Percentiles rank a stretch among this genome's conserved stretches.
Conservation (phyloP, 2,329 filamentous ascomycete species). For the Cordyceps tenuipes region DNA sequence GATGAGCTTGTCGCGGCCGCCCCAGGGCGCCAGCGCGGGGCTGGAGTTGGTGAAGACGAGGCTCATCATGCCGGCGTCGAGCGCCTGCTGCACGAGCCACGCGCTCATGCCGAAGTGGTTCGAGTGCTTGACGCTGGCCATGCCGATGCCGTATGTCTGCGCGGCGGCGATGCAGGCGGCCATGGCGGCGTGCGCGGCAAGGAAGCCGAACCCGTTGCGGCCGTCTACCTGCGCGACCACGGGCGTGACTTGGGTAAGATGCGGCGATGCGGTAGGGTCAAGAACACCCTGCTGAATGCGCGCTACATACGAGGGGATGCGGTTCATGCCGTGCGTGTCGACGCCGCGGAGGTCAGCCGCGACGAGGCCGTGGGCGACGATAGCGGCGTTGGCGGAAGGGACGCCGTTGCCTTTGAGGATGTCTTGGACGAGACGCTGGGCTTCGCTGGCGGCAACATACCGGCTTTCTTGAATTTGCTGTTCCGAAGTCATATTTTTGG, state of each 20-base stretch:
- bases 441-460: conserved; percentile 32
- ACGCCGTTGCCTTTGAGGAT: conserved; percentile 56
- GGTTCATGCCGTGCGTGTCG: conserved; percentile 69
- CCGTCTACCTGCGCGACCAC: conserved; percentile 62
- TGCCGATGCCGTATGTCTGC: conserved; percentile 54
- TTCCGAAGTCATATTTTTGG: conserved; percentile 12
- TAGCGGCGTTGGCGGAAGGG: conserved; percentile 46
- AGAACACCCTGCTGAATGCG: conserved; percentile 64
- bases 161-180: conserved; percentile 58
- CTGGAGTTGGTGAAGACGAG: conserved; percentile 65
- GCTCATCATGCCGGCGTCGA: conserved; percentile 63
- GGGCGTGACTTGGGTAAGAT: conserved; percentile 54
- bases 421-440: conserved; percentile 39
- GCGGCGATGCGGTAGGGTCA: conserved; percentile 50
- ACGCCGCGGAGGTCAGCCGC: conserved; percentile 70
- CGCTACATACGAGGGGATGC: conserved; percentile 69
- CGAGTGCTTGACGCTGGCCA: conserved; percentile 66
- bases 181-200: conserved; percentile 62
- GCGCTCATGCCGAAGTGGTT: conserved; percentile 82
- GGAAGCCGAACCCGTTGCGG: conserved; percentile 67
- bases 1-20: conserved; percentile 59
- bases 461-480: conserved; percentile 16
- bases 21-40: conserved; percentile 64
- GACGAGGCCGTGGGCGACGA: conserved; percentile 60
- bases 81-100: conserved; percentile 69